Percentiles rank a stretch among this genome's conserved stretches.
Evolutionary conservation across 148 eudicot species (phyloP).

Genomic region (Silene latifolia): DNA sequence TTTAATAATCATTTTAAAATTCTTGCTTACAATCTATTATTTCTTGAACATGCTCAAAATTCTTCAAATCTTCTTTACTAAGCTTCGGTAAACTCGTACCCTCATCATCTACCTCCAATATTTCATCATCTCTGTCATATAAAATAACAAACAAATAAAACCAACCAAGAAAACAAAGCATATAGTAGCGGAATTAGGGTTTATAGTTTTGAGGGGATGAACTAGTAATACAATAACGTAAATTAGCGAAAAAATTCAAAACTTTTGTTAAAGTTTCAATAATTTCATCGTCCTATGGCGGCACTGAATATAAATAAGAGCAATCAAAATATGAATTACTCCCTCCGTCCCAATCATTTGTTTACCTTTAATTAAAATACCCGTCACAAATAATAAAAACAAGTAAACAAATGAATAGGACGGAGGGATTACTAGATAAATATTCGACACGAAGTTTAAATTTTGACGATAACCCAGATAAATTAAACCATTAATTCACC

Average conservation of each 20-base stretch:
- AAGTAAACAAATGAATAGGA: no score
- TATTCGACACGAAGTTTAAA: background rate
- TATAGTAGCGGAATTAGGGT: background rate
- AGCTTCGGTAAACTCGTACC: conserved; percentile 20
- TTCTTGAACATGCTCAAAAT: conserved; percentile 43
- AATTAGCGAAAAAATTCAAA: no score
- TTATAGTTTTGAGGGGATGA: background rate
- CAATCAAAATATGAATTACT: background rate
- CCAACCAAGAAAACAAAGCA: background rate
- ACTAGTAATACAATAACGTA: no score
- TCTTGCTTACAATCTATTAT: conserved; percentile 42
- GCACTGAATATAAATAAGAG: no score
- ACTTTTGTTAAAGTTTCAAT: no score
- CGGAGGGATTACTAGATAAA: no score
- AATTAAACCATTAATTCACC: background rate
- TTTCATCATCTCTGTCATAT: background rate
- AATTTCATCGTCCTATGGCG: no score
- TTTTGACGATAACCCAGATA: background rate
- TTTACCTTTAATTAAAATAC: no score
- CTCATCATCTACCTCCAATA: conserved; percentile 11
- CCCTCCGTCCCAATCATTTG: no score
- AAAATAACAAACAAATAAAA: background rate
- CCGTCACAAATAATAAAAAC: no score
- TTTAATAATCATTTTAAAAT: no score
- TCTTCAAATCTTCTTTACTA: conserved; percentile 36